Base-by-base conservation (phyloP, 2,329 filamentous ascomycete species). In the Aplosporella prunicola region DNA sequence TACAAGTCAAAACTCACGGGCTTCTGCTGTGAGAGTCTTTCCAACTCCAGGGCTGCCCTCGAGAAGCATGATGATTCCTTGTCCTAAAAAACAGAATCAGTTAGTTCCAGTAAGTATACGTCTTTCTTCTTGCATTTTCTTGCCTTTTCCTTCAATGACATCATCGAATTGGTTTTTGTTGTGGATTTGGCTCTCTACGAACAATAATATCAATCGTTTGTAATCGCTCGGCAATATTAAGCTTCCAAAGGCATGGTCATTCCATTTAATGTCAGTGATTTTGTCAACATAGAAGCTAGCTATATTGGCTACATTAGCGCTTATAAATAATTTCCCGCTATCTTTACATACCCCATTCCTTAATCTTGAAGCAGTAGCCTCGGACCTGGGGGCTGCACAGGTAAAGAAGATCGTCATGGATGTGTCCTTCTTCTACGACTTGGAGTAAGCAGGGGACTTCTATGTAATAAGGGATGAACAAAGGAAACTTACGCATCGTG, bases 291-390 rank as follows among this genome's bases (percentile, higher is more conserved):
- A 34, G 14, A 28, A 24, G 2, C 14, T 16, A 20, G 18, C 18
- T 22, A 4, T 20, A 5, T 3, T 5, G 3, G 20, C 4, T n/a
- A 10, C n/a, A 5, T 29, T n/a, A 34, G 14, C 14, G 2, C 8
- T 2, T 10, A 11, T 10, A 6, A 8, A 17, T 9, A 5, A 16
- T 26, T 14, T 30, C n/a, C n/a, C n/a, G n/a, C n/a, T n/a, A n/a
- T n/a, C n/a, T n/a, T n/a, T n/a, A n/a, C n/a, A n/a, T n/a, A 51
- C 49, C 49, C 53, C 55, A 60, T 20, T 47, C 45, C 43, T 60
- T 60, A 8, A 44, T 47, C 5, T 49, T 54, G 18, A 60, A 39
- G 17, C 48, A 54, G 34, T 54, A 58, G 0, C 57, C 57, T 35
- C 44, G 47, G 7, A 57, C 30, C 22, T 45, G 43, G 7, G 53